phyloP scores from a whole-genome alignment of 345 rosid genomes.

The Lenwebbia sp. region DNA sequence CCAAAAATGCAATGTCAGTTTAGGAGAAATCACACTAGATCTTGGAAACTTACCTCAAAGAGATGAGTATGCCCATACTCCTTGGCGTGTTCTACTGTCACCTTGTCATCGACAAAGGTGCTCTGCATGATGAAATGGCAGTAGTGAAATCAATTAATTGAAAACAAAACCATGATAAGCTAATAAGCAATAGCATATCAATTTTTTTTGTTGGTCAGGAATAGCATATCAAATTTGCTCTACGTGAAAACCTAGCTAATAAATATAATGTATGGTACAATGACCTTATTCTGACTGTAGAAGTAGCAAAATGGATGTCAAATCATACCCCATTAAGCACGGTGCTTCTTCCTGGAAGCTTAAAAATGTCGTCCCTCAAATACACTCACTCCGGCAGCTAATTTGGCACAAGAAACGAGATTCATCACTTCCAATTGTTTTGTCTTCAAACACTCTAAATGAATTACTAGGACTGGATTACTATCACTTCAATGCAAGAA shows the following conservation, averaged over 20 bases:
- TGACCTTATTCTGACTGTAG: neutral
- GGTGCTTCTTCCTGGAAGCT: neutral
- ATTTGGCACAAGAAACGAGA: neutral
- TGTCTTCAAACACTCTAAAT: neutral
- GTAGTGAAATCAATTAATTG: neutral
- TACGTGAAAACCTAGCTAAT: neutral
- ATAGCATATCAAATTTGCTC: neutral
- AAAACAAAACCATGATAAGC: neutral
- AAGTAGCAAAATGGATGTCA: neutral
- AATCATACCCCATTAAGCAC: neutral
- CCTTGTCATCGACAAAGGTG: constrained; percentile 62
- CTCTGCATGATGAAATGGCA: constrained; percentile 30
- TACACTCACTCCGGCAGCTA: neutral
- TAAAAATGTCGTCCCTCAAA: neutral
- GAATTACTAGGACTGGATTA: neutral
- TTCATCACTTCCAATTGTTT: neutral
- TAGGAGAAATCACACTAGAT: neutral
- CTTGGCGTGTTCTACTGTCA: constrained; percentile 74
- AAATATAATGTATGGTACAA: neutral
- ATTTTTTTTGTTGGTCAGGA: neutral
- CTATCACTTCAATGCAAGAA: neutral
- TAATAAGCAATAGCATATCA: neutral
- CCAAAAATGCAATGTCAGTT: neutral
- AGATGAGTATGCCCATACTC: constrained; percentile 89
- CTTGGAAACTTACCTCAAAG: constrained; percentile 43